Base-by-base conservation (phyloP, 352 stramenopile genomes). In the Phytophthora rubi region DNA sequence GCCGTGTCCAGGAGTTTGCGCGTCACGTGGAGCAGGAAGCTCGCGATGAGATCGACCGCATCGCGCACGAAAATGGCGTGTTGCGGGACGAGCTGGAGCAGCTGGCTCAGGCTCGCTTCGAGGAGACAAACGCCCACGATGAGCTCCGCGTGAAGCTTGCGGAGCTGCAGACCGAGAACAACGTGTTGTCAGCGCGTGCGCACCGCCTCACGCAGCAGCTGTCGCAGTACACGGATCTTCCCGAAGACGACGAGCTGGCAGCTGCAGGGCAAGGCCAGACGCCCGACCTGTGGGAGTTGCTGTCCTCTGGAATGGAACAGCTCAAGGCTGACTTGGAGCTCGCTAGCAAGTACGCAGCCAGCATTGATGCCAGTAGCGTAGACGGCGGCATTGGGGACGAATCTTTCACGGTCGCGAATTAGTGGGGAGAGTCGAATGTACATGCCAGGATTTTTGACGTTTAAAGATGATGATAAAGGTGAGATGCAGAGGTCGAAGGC, bases 231-330 rank as follows among this genome's bases (percentile, higher is more conserved):
- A 94, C 87, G 30, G 86, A 93, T 44, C 73, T 96, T 28, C 83
- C 83, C 1, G 83, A 89, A 26, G 87, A 93, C 28, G 88, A 94
- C 51, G 70, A 80, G 51, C 55, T 92, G 37, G 69, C 86, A 28
- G 70, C 61, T 33, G 73, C 80, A 16, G 77, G 74, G 10, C 81
- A 92, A 45, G 85, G 71, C 28, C 79, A 84, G 44, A 76, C 86
- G 13, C 89, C 89, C 0, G 88, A 96, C 67, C 68, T 96, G 26
- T 96, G 89, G 89, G 87, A 96, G 62, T 63, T 96, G 49, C 61
- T 96, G 37, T 92, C 86, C 15, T 92, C 82, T 1, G 89, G 89
- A n/a, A 95, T 96, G 89, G 89, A 96, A 68, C 89, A 96, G 75
- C 80, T 96, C 12, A 95, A 96, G 76, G 86, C 87, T 21, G 89